Evolutionary conservation across 1,139 yeast species (phyloP).

Genomic region (Pichia sp.): DNA sequence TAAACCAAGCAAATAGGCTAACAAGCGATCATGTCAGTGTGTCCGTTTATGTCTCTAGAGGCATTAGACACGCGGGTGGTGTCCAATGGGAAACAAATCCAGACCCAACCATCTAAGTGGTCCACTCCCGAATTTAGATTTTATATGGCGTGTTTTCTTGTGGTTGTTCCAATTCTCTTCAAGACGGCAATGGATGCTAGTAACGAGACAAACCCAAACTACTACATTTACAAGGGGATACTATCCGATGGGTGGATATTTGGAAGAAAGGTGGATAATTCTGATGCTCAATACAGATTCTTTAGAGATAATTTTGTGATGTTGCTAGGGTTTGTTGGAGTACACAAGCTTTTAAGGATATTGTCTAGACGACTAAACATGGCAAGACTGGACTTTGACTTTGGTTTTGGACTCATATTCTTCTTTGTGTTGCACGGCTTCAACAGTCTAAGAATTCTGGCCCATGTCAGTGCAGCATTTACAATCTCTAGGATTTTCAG

Average conservation of each 20-base stretch:
- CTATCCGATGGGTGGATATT: slow-evolving; percentile 70
- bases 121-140: slow-evolving; percentile 61
- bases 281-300: slow-evolving; percentile 83
- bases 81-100: slow-evolving; percentile 40
- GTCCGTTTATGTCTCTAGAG: slow-evolving; percentile 43
- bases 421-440: slow-evolving; percentile 77
- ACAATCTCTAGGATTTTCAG: slow-evolving; percentile 37
- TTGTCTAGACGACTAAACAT: slow-evolving; percentile 20
- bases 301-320: slow-evolving; percentile 74
- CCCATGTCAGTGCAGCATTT: slow-evolving; percentile 52
- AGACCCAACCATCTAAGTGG: slow-evolving; percentile 59
- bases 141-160: slow-evolving; percentile 53
- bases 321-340: slow-evolving; percentile 43
- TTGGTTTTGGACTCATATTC: slow-evolving; percentile 62
- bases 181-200: slow-evolving; percentile 79
- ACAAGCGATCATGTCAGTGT: slow-evolving; percentile 4
- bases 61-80: slow-evolving; percentile 66
- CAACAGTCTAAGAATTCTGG: slow-evolving; percentile 52
- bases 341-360: slow-evolving; percentile 49
- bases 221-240: slow-evolving; percentile 50
- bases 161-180: slow-evolving; percentile 77
- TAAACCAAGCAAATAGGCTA: too few species aligned
- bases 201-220: slow-evolving; percentile 71
- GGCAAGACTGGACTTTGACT: slow-evolving; percentile 55
- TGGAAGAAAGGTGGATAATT: slow-evolving; percentile 79